Conservation (phyloP, 768 basidiomycete species). For the Pleurotus cornucopiae region DNA sequence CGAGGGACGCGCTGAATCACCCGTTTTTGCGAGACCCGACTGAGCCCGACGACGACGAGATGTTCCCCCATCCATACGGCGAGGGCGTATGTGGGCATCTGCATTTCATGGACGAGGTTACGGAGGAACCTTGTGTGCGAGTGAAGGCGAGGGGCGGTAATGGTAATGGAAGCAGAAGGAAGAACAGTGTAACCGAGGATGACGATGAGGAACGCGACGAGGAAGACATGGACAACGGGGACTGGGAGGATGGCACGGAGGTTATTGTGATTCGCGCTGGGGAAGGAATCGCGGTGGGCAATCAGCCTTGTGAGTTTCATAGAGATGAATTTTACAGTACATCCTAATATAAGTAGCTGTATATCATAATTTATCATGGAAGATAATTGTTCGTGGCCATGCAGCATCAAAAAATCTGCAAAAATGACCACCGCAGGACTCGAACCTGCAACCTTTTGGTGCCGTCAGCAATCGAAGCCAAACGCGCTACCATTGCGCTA, state of each 20-base stretch:
- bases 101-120: slow-evolving; percentile 57
- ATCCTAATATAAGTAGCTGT: not conserved
- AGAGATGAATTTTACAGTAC: slow-evolving; percentile 18
- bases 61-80: slow-evolving; percentile 65
- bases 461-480: slow-evolving; percentile 58
- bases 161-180: slow-evolving; percentile 14
- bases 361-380: not conserved
- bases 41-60: slow-evolving; percentile 55
- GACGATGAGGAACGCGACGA: slow-evolving; percentile 22
- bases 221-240: slow-evolving; percentile 11
- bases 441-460: slow-evolving; percentile 89
- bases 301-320: slow-evolving; percentile 62
- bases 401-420: slow-evolving; percentile 7
- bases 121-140: slow-evolving; percentile 49
- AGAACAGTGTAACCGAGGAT: slow-evolving; percentile 12
- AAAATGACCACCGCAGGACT: slow-evolving; percentile 86
- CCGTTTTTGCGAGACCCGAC: slow-evolving; percentile 58
- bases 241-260: slow-evolving; percentile 13
- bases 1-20: slow-evolving; percentile 72
- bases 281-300: slow-evolving; percentile 58
- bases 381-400: not conserved
- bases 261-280: slow-evolving; percentile 31
- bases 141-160: slow-evolving; percentile 31
- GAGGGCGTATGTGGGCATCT: slow-evolving; percentile 60
- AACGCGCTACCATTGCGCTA: slow-evolving; percentile 95